Evolutionary conservation across 2,329 filamentous ascomycete genomes (phyloP).

Genomic region (Cladosporium velox): DNA sequence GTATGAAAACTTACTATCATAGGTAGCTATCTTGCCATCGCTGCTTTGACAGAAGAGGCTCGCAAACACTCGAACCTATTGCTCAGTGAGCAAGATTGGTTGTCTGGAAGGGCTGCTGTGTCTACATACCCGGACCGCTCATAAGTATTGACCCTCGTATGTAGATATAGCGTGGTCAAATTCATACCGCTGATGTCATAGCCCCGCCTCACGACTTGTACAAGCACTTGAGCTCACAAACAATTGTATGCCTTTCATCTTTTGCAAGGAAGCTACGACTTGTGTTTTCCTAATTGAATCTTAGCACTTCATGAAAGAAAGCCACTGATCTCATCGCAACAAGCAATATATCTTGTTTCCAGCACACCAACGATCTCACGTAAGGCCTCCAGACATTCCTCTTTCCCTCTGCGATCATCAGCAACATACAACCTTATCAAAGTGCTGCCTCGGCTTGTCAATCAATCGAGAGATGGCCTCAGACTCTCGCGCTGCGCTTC

Average conservation of each 20-base stretch:
- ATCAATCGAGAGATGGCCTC: not conserved
- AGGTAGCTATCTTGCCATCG: not conserved
- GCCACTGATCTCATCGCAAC: not conserved
- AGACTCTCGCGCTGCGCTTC: conserved; percentile 27
- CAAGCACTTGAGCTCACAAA: not conserved
- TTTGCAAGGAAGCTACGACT: not conserved
- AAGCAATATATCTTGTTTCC: not conserved
- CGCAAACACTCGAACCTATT: too few relatives aligned
- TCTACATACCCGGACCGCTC: not conserved
- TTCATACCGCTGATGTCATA: not conserved
- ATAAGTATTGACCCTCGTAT: not conserved
- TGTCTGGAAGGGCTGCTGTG: not conserved
- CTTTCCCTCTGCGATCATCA: not conserved
- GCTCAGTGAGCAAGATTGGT: not conserved
- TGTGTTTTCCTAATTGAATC: not conserved
- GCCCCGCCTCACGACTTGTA: not conserved
- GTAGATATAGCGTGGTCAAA: not conserved
- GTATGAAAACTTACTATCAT: not conserved
- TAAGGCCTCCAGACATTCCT: not conserved
- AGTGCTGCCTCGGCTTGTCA: not conserved
- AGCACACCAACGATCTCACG: not conserved
- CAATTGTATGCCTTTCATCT: not conserved
- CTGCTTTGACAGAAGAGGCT: not conserved
- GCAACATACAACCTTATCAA: not conserved
- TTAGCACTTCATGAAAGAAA: not conserved